phyloP scores from a whole-genome alignment of 2,329 filamentous ascomycete species.

The Colletotrichum chrysophilum region DNA sequence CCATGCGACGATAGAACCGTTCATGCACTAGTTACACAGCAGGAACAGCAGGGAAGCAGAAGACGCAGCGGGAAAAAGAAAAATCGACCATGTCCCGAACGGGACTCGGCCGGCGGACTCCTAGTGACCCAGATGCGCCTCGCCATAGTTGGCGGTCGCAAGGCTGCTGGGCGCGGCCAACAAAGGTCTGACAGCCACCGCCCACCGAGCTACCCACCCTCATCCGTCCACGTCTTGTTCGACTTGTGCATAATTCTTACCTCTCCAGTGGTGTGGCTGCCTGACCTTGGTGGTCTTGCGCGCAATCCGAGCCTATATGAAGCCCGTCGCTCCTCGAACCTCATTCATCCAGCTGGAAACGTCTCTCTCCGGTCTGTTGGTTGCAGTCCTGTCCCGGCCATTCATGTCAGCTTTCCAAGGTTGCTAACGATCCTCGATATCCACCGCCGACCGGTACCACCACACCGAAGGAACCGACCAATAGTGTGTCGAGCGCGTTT shows the following conservation, averaged over 20 bases:
- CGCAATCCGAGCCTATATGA: conserved; percentile 14
- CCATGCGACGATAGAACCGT: conserved; percentile 12
- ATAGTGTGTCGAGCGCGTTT: not conserved
- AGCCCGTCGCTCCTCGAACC: not conserved
- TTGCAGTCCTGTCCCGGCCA: not conserved
- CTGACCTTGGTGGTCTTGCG: conserved; percentile 13
- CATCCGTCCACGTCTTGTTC: conserved; percentile 18
- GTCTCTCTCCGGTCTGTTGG: not conserved
- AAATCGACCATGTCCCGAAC: not conserved
- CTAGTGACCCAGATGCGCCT: conserved; percentile 20
- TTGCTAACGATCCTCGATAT: not conserved
- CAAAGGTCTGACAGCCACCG: conserved; percentile 22
- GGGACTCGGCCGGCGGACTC: conserved; percentile 4
- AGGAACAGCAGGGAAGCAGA: conserved; percentile 1
- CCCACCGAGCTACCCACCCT: conserved; percentile 21
- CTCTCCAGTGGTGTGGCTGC: conserved; percentile 18
- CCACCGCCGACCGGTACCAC: not conserved
- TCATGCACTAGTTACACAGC: conserved; percentile 19
- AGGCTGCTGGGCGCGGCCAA: conserved; percentile 16
- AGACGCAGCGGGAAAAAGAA: conserved; percentile 4
- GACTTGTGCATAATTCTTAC: conserved; percentile 4
- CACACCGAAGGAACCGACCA: not conserved
- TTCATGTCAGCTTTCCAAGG: not conserved
- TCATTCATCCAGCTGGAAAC: not conserved
- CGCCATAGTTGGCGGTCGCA: conserved; percentile 19